phyloP scores from a whole-genome alignment of 495 filamentous ascomycete species.

The Parachaetomium inaequale region DNA sequence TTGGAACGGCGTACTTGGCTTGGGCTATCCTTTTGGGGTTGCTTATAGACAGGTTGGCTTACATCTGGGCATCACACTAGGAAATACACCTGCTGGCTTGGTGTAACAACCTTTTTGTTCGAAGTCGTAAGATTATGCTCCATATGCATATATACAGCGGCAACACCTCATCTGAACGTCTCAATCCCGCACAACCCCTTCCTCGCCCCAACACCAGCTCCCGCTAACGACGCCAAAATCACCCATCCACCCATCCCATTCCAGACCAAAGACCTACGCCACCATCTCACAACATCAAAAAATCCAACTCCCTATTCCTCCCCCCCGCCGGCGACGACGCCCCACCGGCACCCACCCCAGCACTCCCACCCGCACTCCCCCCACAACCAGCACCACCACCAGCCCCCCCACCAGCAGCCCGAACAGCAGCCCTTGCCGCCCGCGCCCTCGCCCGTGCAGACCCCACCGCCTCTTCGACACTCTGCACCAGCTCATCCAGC shows the following conservation, averaged over 20 bases:
- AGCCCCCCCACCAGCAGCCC: background rate
- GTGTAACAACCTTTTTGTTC: too few relatives aligned
- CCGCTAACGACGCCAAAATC: background rate
- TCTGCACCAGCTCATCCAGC: constrained; percentile 22
- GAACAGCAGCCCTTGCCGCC: constrained; percentile 12
- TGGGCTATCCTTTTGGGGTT: too few relatives aligned
- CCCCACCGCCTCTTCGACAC: constrained; percentile 23
- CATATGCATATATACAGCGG: too few relatives aligned
- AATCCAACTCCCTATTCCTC: constrained; percentile 13
- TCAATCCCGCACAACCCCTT: too few relatives aligned
- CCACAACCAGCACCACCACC: background rate
- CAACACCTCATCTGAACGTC: too few relatives aligned
- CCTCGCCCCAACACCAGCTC: too few relatives aligned
- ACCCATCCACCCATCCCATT: background rate
- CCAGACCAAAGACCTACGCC: background rate
- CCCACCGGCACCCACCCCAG: background rate
- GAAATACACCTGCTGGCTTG: too few relatives aligned
- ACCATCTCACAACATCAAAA: constrained; percentile 4
- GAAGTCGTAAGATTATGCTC: too few relatives aligned
- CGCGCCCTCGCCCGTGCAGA: constrained; percentile 16
- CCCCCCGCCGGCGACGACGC: background rate
- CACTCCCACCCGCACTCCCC: background rate
- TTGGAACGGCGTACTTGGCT: too few relatives aligned
- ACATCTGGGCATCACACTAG: too few relatives aligned
- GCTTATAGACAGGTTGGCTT: too few relatives aligned